These are phyloP conservation scores for Silybum marianum DNA, from an alignment of 129 eudicot genomes.

Conservation along the genomic window DNA sequence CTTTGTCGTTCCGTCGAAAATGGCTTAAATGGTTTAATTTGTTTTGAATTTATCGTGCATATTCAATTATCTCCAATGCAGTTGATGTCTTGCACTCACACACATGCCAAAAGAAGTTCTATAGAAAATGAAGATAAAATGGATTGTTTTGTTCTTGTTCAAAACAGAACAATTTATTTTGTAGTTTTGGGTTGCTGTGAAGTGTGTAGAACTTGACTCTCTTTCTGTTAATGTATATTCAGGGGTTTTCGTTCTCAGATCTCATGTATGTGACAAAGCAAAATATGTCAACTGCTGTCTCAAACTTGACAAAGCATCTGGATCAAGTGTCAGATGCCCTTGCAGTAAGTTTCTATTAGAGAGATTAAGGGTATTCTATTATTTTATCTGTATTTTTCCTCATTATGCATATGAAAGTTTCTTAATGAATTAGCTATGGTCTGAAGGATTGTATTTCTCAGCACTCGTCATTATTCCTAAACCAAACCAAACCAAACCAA, in stretches of 20 bases:
- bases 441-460: neutral
- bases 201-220: constrained; percentile 15
- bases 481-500: neutral
- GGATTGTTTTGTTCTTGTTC: neutral
- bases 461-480: neutral
- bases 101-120: constrained; percentile 18
- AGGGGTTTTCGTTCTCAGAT: constrained; percentile 87
- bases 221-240: constrained; percentile 25
- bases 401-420: constrained; percentile 12
- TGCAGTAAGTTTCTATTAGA: constrained; percentile 56
- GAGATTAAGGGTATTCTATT: neutral
- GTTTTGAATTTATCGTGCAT: neutral
- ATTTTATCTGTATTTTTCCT: constrained; percentile 1
- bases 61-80: neutral
- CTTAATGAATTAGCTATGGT: neutral
- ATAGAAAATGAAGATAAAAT: constrained; percentile 14
- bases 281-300: constrained; percentile 77
- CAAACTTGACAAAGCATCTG: constrained; percentile 80
- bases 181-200: neutral
- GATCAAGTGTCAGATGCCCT: constrained; percentile 84
- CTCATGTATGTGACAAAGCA: constrained; percentile 88
- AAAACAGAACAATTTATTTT: neutral
- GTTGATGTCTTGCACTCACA: constrained; percentile 7
- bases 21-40: neutral
- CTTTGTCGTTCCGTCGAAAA: too few species aligned